phyloP scores from a whole-genome alignment of 2,329 filamentous ascomycete species.

The Hypoxylon sp. region DNA sequence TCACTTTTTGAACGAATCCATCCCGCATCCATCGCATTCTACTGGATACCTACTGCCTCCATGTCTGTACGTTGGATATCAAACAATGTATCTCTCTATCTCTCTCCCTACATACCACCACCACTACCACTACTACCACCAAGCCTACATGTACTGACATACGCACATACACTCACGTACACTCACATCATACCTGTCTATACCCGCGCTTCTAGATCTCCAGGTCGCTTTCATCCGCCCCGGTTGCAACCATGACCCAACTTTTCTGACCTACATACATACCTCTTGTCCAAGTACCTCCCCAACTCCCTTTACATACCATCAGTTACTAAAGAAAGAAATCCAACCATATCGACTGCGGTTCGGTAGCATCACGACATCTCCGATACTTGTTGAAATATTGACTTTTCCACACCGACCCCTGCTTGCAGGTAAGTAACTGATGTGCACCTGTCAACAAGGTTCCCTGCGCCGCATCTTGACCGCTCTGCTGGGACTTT shows the following conservation, averaged over 20 bases:
- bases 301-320: slow-evolving; percentile 14
- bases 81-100: background rate
- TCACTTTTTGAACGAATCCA: slow-evolving; percentile 1
- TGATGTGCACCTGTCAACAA: slow-evolving; percentile 33
- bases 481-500: slow-evolving; percentile 43
- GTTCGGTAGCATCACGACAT: slow-evolving; percentile 31
- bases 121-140: background rate
- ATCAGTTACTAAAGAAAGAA: slow-evolving; percentile 22
- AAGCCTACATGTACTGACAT: background rate
- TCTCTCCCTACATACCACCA: slow-evolving; percentile 3
- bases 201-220: slow-evolving; percentile 17
- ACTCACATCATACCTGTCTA: no score
- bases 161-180: no score
- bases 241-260: slow-evolving; percentile 30
- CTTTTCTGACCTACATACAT: slow-evolving; percentile 25
- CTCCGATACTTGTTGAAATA: slow-evolving; percentile 29
- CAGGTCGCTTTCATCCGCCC: slow-evolving; percentile 29
- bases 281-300: background rate
- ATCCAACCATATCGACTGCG: slow-evolving; percentile 10
- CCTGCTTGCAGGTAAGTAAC: slow-evolving; percentile 34
- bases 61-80: background rate
- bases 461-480: slow-evolving; percentile 42
- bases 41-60: background rate
- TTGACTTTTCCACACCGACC: slow-evolving; percentile 23
- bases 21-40: background rate